A percentile compares a stretch with the other conserved stretches of the same genome.
These are phyloP conservation scores for Colletotrichum lindemuthianum DNA, from an alignment of 2,329 filamentous ascomycete species.

Conservation along the genomic window DNA sequence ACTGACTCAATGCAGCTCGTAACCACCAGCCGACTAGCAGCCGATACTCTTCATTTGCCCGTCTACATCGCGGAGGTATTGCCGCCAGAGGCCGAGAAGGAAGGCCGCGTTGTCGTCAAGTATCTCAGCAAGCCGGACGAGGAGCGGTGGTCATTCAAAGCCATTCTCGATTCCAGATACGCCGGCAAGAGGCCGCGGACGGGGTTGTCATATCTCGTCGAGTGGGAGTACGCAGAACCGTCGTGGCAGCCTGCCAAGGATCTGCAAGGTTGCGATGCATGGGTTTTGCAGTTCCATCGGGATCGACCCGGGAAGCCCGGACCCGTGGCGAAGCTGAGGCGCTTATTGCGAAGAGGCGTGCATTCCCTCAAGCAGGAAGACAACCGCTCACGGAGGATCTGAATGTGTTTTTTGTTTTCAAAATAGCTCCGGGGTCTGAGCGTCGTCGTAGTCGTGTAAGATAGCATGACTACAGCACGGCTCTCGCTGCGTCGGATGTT, in stretches of 20 bases:
- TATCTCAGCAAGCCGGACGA: conserved; percentile 24
- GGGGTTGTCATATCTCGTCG: conserved; percentile 23
- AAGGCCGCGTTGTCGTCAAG: conserved; percentile 22
- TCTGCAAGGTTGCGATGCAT: conserved; percentile 25
- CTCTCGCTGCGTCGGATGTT: too few relatives aligned
- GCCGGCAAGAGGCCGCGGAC: conserved; percentile 19
- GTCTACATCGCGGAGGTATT: conserved; percentile 11
- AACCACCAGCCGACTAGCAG: neutral
- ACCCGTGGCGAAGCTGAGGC: conserved; percentile 15
- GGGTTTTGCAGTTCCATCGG: conserved; percentile 28
- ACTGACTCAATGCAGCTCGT: conserved; percentile 16
- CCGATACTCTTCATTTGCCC: neutral
- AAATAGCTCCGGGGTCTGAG: too few relatives aligned
- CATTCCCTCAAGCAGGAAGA: too few relatives aligned
- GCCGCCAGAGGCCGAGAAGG: conserved; percentile 20
- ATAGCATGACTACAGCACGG: too few relatives aligned
- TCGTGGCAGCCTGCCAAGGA: conserved; percentile 31
- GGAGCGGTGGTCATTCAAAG: conserved; percentile 27
- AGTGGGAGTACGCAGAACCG: conserved; percentile 31
- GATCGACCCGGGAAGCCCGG: conserved; percentile 12
- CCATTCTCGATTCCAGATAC: conserved; percentile 25
- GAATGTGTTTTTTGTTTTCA: too few relatives aligned
- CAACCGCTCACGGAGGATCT: too few relatives aligned
- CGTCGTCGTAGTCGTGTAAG: too few relatives aligned
- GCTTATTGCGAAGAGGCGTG: neutral